Percentiles rank a stretch among this genome's conserved stretches.
Evolutionary conservation across 1,139 yeast species (phyloP).

Genomic region (Zygotorulaspora mrakii): DNA sequence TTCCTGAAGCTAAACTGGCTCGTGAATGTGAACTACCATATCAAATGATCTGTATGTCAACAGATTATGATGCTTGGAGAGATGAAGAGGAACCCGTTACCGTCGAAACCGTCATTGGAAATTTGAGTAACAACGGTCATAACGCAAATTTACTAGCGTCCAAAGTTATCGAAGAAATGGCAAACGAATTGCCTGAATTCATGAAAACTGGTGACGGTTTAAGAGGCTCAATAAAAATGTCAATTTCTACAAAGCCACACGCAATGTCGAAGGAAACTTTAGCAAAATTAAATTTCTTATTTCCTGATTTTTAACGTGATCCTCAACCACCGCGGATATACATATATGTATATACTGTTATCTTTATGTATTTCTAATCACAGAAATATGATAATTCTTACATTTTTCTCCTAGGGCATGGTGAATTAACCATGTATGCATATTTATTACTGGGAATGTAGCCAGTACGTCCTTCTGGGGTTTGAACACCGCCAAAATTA

Average conservation of each 20-base stretch:
- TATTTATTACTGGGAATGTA: slow-evolving; percentile 44
- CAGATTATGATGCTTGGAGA: slow-evolving; percentile 98
- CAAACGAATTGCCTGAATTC: slow-evolving; percentile 50
- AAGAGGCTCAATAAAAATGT: slow-evolving; percentile 70
- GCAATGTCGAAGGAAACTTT: slow-evolving; percentile 71
- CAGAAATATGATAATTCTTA: too few relatives aligned
- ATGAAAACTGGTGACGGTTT: slow-evolving; percentile 68
- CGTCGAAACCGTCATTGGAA: slow-evolving; percentile 91
- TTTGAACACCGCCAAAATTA: slow-evolving; percentile 1
- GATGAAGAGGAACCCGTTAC: slow-evolving; percentile 94
- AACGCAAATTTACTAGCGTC: slow-evolving; percentile 81
- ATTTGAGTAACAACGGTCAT: slow-evolving; percentile 78
- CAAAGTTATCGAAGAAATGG: slow-evolving; percentile 61
- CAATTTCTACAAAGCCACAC: slow-evolving; percentile 75
- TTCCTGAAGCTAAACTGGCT: slow-evolving; percentile 95
- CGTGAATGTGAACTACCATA: slow-evolving; percentile 95
- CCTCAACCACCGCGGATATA: too few relatives aligned
- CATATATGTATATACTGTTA: slow-evolving; percentile 1
- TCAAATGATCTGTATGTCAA: slow-evolving; percentile 98
- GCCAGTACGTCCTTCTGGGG: slow-evolving; percentile 22
- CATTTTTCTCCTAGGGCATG: slow-evolving; percentile 39
- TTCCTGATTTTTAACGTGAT: slow-evolving; percentile 98
- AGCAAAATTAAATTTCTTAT: slow-evolving; percentile 77
- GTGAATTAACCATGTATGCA: slow-evolving; percentile 43
- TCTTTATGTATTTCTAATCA: too few relatives aligned